Base-by-base conservation (phyloP, 495 filamentous ascomycete genomes). In the Hypoxylon perforatum region DNA sequence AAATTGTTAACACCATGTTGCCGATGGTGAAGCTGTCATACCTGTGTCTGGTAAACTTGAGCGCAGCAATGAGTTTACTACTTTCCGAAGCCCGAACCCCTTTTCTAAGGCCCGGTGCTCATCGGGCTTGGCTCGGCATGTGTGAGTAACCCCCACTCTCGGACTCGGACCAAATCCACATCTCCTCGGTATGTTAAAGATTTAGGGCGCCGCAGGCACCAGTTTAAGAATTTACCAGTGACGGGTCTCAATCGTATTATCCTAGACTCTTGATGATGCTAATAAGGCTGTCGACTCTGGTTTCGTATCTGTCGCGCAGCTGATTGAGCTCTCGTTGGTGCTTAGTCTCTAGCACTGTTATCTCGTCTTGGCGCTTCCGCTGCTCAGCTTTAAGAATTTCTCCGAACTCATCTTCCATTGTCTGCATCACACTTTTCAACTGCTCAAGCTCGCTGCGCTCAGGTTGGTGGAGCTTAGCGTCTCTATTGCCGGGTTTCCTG, bases 121-220 rank as follows among this genome's bases (percentile, higher is more conserved):
- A 7, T 67, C 65, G 65, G 65, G 39, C 2, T 67, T 62, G 30
- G 17, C 30, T 67, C 65, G 65, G 65, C 12, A 21, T 48, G 15
- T 47, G 19, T 3, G n/a, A n/a, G n/a, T 5, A 9, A 10, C 8
- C 3, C 30, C 30, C 7, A 9, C 30, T 10, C 30, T 10, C 30
- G 8, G 7, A 33, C 30, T 33, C 30, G 7, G 30, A 10, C 30
- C 30, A 33, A 33, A 28, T 3, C 7, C 25, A 28, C 3, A 28
- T 28, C 33, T 14, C 25, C 21, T 35, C 22, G 15, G 36, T 50
- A 38, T 52, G 21, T 59, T 35, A 28, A 28, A 28, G 7, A 28
- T 28, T 28, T 7, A 3, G 25, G 3, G 25, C 7, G 25, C 25
- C 3, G 3, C 7, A 3, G 25, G 25, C 25, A 28, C 7, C 25